Evolutionary conservation across 2,329 filamentous ascomycete genomes (phyloP).

Genomic region (Gnomoniopsis smithogilvyi): DNA sequence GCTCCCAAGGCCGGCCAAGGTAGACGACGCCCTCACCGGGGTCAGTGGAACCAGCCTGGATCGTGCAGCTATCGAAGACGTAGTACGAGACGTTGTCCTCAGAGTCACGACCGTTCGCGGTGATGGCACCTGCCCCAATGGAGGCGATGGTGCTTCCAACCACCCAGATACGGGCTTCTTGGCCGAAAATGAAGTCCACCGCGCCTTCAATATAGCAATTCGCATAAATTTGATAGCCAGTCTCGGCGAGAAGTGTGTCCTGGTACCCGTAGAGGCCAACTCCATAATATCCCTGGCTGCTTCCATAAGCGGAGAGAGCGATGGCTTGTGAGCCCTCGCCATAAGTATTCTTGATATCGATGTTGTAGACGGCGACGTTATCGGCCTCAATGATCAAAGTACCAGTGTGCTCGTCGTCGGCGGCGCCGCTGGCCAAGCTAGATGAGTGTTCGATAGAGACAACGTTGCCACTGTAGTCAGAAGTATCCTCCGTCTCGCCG

Average conservation of each 20-base stretch:
- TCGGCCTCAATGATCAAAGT: slow-evolving; percentile 43
- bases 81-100: slow-evolving; percentile 44
- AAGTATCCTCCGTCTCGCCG: slow-evolving; percentile 46
- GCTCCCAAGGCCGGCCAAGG: slow-evolving; percentile 51
- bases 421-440: slow-evolving; percentile 9
- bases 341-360: slow-evolving; percentile 49
- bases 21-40: slow-evolving; percentile 40
- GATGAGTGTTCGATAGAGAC: slow-evolving; percentile 23
- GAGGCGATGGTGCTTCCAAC: slow-evolving; percentile 46
- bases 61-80: slow-evolving; percentile 50
- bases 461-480: slow-evolving; percentile 45
- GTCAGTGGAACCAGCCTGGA: slow-evolving; percentile 37
- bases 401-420: slow-evolving; percentile 29
- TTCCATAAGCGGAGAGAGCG: slow-evolving; percentile 48
- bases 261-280: slow-evolving; percentile 53
- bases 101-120: slow-evolving; percentile 38
- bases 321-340: slow-evolving; percentile 49
- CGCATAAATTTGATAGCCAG: slow-evolving; percentile 51
- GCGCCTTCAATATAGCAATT: slow-evolving; percentile 53
- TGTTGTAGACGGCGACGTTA: slow-evolving; percentile 52
- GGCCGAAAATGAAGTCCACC: slow-evolving; percentile 59
- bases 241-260: slow-evolving; percentile 51
- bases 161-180: slow-evolving; percentile 51
- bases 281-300: slow-evolving; percentile 54
- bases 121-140: slow-evolving; percentile 42